These are phyloP conservation scores for Aspergillus aculeatus DNA, from an alignment of 2,329 filamentous ascomycete species.

Conservation along the genomic window DNA sequence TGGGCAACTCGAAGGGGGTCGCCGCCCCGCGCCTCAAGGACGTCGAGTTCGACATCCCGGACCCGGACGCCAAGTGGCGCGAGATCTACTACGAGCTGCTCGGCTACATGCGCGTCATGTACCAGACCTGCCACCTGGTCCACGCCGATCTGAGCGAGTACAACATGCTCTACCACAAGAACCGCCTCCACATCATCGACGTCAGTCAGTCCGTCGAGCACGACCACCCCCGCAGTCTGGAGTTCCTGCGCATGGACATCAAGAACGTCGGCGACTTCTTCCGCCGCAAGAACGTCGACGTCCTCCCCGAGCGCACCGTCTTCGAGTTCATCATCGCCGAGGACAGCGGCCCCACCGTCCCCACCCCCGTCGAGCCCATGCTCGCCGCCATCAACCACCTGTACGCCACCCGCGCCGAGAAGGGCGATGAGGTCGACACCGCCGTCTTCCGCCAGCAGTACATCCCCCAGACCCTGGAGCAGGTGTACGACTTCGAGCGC, in stretches of 20 bases:
- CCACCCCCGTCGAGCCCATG: conserved; percentile 54
- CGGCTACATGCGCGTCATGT: conserved; percentile 86
- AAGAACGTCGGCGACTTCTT: conserved; percentile 97
- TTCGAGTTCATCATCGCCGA: conserved; percentile 77
- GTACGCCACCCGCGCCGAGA: conserved; percentile 56
- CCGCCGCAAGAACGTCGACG: conserved; percentile 77
- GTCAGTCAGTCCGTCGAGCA: conserved; percentile 97
- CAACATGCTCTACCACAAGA: conserved; percentile 87
- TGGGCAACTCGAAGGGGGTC: conserved; percentile 83
- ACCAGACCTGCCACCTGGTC: conserved; percentile 86
- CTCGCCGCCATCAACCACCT: conserved; percentile 63
- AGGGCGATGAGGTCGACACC: conserved; percentile 66
- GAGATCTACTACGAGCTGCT: conserved; percentile 79
- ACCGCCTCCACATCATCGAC: conserved; percentile 87
- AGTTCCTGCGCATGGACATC: conserved; percentile 97
- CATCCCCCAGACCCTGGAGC: conserved; percentile 91
- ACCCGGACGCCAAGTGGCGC: conserved; percentile 71
- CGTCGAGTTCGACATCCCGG: conserved; percentile 68
- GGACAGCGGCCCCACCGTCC: conserved; percentile 46
- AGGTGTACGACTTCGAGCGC: conserved; percentile 94
- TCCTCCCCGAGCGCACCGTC: conserved; percentile 71
- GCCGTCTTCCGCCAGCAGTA: conserved; percentile 95
- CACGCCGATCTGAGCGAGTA: conserved; percentile 98
- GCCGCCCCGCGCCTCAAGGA: conserved; percentile 87
- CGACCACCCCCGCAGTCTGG: conserved; percentile 86